These are phyloP conservation scores for Croton laevigatus DNA, from an alignment of 441 rosid genomes.

Conservation along the genomic window DNA sequence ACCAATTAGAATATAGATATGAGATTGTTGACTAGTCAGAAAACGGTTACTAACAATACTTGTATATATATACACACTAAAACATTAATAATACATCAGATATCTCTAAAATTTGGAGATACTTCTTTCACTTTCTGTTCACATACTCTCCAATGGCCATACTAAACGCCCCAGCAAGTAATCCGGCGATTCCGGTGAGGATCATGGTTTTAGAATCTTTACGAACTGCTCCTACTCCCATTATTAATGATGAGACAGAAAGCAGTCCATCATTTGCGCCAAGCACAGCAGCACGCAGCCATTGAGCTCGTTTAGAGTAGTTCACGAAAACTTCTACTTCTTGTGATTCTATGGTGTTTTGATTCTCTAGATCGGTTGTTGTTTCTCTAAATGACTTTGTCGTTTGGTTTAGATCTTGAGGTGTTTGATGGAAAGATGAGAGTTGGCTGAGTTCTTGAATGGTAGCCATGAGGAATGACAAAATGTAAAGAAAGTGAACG, in stretches of 20 bases:
- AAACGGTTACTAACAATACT: too few relatives aligned
- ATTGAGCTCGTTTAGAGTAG: conserved; percentile 76
- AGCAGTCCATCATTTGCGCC: conserved; percentile 86
- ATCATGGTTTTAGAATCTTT: conserved; percentile 67
- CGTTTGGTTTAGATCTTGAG: background rate
- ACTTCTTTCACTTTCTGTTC: too few relatives aligned
- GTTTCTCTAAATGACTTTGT: background rate
- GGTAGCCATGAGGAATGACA: conserved; percentile 1
- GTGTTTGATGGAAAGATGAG: background rate
- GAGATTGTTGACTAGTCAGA: too few relatives aligned
- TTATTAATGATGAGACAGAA: conserved; percentile 71
- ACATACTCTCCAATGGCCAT: conserved; percentile 92
- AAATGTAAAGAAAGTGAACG: background rate
- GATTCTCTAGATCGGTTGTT: conserved; percentile 2
- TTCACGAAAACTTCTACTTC: conserved; percentile 30
- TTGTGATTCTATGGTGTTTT: background rate
- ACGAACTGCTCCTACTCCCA: conserved; percentile 78
- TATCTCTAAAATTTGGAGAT: too few relatives aligned
- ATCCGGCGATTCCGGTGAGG: conserved; percentile 72
- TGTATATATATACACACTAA: too few relatives aligned
- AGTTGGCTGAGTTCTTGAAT: background rate
- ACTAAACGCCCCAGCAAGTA: conserved; percentile 79
- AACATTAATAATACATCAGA: too few relatives aligned
- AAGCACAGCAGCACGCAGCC: conserved; percentile 81
- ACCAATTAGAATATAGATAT: too few relatives aligned